phyloP scores from a whole-genome alignment of 2,329 filamentous ascomycete species.

The Phialemoniopsis sp. region DNA sequence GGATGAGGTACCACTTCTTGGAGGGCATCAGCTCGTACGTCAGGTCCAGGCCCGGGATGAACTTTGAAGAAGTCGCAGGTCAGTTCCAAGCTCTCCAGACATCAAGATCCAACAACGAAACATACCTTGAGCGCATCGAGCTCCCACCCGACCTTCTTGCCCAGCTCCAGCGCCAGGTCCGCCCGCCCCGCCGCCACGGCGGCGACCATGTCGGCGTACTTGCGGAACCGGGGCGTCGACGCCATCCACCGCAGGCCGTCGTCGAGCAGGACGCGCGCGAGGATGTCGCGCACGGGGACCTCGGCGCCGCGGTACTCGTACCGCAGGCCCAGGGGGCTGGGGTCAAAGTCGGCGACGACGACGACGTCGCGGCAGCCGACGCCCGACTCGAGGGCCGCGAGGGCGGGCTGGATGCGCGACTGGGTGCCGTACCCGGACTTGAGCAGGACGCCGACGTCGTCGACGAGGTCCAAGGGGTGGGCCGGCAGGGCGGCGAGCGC shows the following conservation, averaged over 20 bases:
- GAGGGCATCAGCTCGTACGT: slow-evolving; percentile 42
- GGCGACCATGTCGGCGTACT: slow-evolving; percentile 32
- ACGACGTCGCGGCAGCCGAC: slow-evolving; percentile 33
- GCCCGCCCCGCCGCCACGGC: slow-evolving; percentile 33
- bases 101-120: neutral
- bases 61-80: slow-evolving; percentile 25
- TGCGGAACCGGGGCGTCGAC: slow-evolving; percentile 25
- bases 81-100: no score
- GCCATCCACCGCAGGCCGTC: slow-evolving; percentile 24
- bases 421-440: slow-evolving; percentile 55
- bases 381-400: slow-evolving; percentile 34
- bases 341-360: slow-evolving; percentile 47
- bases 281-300: slow-evolving; percentile 33
- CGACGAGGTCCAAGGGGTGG: slow-evolving; percentile 35
- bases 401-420: slow-evolving; percentile 39
- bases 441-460: slow-evolving; percentile 46
- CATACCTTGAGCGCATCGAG: slow-evolving; percentile 45
- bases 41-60: slow-evolving; percentile 50
- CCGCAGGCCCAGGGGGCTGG: neutral
- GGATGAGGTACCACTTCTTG: slow-evolving; percentile 56
- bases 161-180: slow-evolving; percentile 28
- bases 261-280: slow-evolving; percentile 21
- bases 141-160: slow-evolving; percentile 39
- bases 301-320: slow-evolving; percentile 15
- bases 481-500: slow-evolving; percentile 17